Conservation (phyloP, 139 green algal species). For the Auxenochlorella pyrenoidosa region DNA sequence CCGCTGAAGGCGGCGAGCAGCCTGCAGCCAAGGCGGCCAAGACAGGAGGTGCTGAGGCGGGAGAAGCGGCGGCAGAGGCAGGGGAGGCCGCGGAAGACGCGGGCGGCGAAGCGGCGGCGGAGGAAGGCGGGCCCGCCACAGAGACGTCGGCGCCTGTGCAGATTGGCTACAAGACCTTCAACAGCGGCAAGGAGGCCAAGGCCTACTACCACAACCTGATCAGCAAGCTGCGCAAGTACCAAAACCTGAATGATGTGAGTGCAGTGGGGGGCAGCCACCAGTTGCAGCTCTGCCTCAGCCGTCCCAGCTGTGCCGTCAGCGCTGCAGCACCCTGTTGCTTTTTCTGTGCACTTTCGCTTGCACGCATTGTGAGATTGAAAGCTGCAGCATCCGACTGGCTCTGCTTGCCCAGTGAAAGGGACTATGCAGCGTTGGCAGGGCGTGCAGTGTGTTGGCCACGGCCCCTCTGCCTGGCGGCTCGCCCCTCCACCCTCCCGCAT, state of each 20-base stretch:
- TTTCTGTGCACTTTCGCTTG: too few species aligned
- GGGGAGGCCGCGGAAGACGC: background rate
- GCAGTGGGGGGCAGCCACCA: background rate
- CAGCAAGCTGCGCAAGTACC: slow-evolving; percentile 31
- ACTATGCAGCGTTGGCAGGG: too few species aligned
- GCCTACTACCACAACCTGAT: slow-evolving; percentile 65
- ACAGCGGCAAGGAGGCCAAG: slow-evolving; percentile 25
- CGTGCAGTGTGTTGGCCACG: too few species aligned
- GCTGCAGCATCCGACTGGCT: too few species aligned
- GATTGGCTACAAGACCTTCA: slow-evolving; percentile 71
- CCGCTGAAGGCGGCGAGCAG: background rate
- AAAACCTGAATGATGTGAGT: slow-evolving; percentile 75
- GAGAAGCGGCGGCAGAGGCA: slow-evolving; percentile 6
- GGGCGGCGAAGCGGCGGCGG: background rate
- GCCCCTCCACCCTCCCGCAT: too few species aligned
- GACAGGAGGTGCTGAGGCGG: background rate
- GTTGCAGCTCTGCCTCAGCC: background rate
- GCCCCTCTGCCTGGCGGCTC: too few species aligned
- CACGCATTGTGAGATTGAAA: too few species aligned
- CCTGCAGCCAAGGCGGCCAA: slow-evolving; percentile 16
- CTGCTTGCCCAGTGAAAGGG: too few species aligned
- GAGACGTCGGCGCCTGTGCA: slow-evolving; percentile 39
- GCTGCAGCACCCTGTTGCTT: background rate
- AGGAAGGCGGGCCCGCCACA: background rate
- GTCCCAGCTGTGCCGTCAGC: too few species aligned